Conservation (phyloP, 1,139 yeast species). For the Casaregolazyma suthepensis region DNA sequence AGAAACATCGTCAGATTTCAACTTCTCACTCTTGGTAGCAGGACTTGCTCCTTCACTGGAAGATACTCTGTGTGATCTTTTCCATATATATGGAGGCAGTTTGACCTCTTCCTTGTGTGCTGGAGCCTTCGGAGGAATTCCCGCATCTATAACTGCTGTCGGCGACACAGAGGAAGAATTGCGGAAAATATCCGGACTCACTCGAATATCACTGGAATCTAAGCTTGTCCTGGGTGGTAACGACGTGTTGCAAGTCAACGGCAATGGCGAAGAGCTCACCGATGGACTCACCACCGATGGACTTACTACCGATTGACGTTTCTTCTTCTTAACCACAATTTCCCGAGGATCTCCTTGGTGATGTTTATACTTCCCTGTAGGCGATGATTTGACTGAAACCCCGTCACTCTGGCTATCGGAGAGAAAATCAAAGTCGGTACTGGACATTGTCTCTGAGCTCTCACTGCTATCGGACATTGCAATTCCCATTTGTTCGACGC, state of each 20-base stretch:
- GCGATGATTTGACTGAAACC: not conserved
- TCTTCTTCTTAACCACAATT: not conserved
- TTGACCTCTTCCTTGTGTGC: slow-evolving; percentile 16
- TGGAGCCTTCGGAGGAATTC: slow-evolving; percentile 28
- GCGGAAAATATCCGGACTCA: slow-evolving; percentile 1
- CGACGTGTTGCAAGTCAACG: not conserved
- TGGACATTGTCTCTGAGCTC: not conserved
- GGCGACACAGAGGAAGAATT: not conserved
- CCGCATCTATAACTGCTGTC: slow-evolving; percentile 19
- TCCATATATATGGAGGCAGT: not conserved
- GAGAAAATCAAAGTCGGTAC: not conserved
- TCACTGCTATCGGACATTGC: not conserved
- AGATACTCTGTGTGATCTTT: slow-evolving; percentile 5
- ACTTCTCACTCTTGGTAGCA: not conserved
- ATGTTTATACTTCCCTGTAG: not conserved
- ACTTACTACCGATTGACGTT: not conserved
- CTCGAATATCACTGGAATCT: not conserved
- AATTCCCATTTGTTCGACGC: not conserved
- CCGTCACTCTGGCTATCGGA: not conserved
- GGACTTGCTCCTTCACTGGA: not conserved
- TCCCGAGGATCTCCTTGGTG: not conserved
- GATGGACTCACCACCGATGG: not conserved
- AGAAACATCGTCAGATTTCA: not conserved
- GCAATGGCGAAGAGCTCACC: not conserved
- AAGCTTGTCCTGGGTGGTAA: not conserved